A percentile compares a stretch with the other conserved stretches of the same genome.
These are phyloP conservation scores for Alternaria ethzedia DNA, from an alignment of 2,329 filamentous ascomycete genomes.

Conservation along the genomic window DNA sequence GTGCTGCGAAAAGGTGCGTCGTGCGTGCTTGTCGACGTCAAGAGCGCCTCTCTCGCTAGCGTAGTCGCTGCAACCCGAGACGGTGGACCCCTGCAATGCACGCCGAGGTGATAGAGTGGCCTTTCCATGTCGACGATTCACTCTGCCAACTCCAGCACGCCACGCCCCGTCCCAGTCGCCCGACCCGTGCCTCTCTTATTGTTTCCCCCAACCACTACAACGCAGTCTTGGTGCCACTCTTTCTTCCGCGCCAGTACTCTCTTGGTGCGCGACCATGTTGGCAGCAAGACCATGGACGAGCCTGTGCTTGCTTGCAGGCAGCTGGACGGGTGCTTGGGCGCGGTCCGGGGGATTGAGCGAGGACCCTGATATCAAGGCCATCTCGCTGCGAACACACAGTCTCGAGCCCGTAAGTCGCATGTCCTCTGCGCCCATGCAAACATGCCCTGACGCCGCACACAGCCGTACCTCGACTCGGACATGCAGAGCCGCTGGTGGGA, in stretches of 20 bases:
- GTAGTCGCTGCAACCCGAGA: slow-evolving; percentile 10
- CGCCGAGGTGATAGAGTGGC: slow-evolving; percentile 32
- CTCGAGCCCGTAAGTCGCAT: slow-evolving; percentile 71
- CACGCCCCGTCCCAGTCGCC: slow-evolving; percentile 40
- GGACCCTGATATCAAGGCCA: slow-evolving; percentile 65
- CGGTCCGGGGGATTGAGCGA: slow-evolving; percentile 41
- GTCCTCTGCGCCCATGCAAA: not conserved
- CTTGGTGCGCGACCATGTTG: slow-evolving; percentile 37
- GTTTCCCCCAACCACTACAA: slow-evolving; percentile 31
- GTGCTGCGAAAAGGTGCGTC: not conserved
- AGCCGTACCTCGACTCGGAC: slow-evolving; percentile 97
- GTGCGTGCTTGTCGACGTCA: slow-evolving; percentile 35
- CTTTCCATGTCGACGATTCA: slow-evolving; percentile 15
- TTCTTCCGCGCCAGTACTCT: slow-evolving; percentile 20
- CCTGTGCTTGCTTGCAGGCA: slow-evolving; percentile 48
- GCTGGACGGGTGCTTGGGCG: slow-evolving; percentile 36
- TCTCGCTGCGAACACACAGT: slow-evolving; percentile 85
- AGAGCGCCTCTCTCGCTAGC: slow-evolving; percentile 27
- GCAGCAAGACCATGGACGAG: slow-evolving; percentile 44
- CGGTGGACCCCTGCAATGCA: slow-evolving; percentile 30
- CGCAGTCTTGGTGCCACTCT: slow-evolving; percentile 37
- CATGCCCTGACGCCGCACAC: slow-evolving; percentile 17
- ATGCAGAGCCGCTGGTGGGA: slow-evolving; percentile 99
- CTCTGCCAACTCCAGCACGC: slow-evolving; percentile 23
- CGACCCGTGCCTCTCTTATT: slow-evolving; percentile 24